Evolutionary conservation across 1,139 yeast genomes (phyloP).

Genomic region (Magnusiomyces ingens): DNA sequence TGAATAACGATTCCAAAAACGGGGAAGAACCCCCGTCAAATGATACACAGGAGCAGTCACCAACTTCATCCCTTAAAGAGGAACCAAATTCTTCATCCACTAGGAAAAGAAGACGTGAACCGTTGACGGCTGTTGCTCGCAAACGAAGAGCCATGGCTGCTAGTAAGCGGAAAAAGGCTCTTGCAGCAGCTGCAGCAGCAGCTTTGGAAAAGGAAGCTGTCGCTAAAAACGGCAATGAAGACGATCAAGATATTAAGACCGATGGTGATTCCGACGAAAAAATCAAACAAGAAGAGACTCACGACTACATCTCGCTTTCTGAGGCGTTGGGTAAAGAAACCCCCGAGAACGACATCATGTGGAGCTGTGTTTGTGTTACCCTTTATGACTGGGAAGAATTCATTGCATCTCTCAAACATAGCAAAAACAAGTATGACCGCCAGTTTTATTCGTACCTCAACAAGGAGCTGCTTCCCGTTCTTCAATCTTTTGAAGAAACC

Average conservation of each 20-base stretch:
- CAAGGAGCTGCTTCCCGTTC: slow-evolving; percentile 27
- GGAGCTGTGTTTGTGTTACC: slow-evolving; percentile 33
- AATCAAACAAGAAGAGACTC: slow-evolving; percentile 8
- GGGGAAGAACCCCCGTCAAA: too few relatives aligned
- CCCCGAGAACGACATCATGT: slow-evolving; percentile 22
- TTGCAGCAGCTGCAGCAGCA: too few relatives aligned
- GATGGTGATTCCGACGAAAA: slow-evolving; percentile 11
- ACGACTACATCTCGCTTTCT: slow-evolving; percentile 15
- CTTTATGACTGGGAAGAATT: slow-evolving; percentile 29
- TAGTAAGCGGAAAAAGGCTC: slow-evolving; percentile 9
- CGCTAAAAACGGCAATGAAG: slow-evolving; percentile 3
- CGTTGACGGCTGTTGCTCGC: slow-evolving; percentile 5
- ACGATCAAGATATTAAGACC: slow-evolving; percentile 12
- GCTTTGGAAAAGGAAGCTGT: neutral
- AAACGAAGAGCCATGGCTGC: slow-evolving; percentile 13
- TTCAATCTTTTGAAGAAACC: slow-evolving; percentile 25
- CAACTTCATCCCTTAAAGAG: too few relatives aligned
- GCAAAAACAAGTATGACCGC: slow-evolving; percentile 17
- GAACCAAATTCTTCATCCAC: neutral
- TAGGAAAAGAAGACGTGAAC: slow-evolving; percentile 6
- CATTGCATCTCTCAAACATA: slow-evolving; percentile 20
- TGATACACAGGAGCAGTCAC: too few relatives aligned
- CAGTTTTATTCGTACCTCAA: slow-evolving; percentile 22
- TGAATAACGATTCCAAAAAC: slow-evolving; percentile 4
- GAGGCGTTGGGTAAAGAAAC: slow-evolving; percentile 24